Evolutionary conservation across 73 alveolate species (phyloP).

Genomic region (Paramecium sexaurelia): DNA sequence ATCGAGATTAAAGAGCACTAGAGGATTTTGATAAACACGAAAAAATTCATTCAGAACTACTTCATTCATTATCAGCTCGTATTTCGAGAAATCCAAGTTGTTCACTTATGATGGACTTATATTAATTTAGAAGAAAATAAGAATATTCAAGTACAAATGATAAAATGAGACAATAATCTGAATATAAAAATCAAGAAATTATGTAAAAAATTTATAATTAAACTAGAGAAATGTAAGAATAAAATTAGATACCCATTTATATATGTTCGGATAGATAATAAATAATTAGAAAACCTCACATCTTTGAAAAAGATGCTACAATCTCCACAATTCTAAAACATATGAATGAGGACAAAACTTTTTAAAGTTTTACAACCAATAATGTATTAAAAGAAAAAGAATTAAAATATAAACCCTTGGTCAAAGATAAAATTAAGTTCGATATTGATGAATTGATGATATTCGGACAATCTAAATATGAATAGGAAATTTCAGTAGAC

Average conservation of each 20-base stretch:
- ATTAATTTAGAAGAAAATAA: conserved; percentile 2
- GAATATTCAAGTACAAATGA: conserved; percentile 35
- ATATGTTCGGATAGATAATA: conserved; percentile 17
- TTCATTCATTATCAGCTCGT: neutral
- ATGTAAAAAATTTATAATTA: neutral
- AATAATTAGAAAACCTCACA: conserved; percentile 26
- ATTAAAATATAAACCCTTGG: neutral
- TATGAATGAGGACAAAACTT: neutral
- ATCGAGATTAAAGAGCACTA: conserved; percentile 18
- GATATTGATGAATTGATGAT: conserved; percentile 9
- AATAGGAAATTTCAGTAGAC: neutral
- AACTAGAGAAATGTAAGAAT: neutral
- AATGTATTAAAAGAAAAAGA: neutral
- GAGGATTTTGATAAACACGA: neutral
- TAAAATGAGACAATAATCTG: neutral
- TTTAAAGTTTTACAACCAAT: conserved; percentile 42
- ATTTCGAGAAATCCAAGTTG: neutral
- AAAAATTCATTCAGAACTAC: neutral
- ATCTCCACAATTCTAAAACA: neutral
- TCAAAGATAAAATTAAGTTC: neutral
- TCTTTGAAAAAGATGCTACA: neutral
- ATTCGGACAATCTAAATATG: neutral
- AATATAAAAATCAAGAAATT: neutral
- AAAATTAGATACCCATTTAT: neutral
- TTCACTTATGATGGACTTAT: conserved; percentile 37